Evolutionary conservation across 2,329 filamentous ascomycete species (phyloP), one percentile per base, ranked within the genome.

Genomic region (Pseudocercospora ulei): DNA sequence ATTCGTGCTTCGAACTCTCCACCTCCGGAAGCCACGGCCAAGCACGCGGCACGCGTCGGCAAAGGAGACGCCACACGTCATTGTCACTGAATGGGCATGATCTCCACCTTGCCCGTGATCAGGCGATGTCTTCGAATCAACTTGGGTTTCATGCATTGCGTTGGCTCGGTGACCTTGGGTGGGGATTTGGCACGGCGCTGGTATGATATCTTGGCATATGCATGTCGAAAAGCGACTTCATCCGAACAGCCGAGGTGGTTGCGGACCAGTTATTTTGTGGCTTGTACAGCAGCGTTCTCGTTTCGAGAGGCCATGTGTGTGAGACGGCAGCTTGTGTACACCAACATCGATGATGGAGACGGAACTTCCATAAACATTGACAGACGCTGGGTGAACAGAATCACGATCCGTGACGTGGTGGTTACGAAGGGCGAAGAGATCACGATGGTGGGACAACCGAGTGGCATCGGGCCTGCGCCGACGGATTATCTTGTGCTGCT

Each of bases 401-500:
- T 79, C 24, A 79, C 72, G 0, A 81, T 80, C 45, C 56, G 57
- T 7, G 60, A 56, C 0, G 62, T 80, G 0, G 51, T 63, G 9
- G 59, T 79, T 4, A 50, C 56, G 24, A 66, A 65, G 38, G 75
- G 75, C 0, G 70, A 73, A 47, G 52, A 56, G 38, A 47, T 80
- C 37, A 71, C 63, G 49, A 67, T 80, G 43, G 66, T 72, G 2
- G 76, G 77, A 0, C 62, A 50, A 18, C 69, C 78, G 0, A 64
- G 78, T 56, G 76, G 77, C 0, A 61, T 64, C 16, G 79, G 82
- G 61, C 67, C 67, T 7, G 79, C 78, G 35, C 75, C 78, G 3
- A 38, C 83, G 44, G 78, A 83, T 60, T 82, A 82, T 56, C 59
- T 82, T 26, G 69, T 70, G 3, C 59, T 83, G 33, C 54, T 82